A percentile compares a stretch with the other conserved stretches of the same genome.
Conservation (phyloP, 1,139 yeast genomes). For the Suhomyces bolitotheri region DNA sequence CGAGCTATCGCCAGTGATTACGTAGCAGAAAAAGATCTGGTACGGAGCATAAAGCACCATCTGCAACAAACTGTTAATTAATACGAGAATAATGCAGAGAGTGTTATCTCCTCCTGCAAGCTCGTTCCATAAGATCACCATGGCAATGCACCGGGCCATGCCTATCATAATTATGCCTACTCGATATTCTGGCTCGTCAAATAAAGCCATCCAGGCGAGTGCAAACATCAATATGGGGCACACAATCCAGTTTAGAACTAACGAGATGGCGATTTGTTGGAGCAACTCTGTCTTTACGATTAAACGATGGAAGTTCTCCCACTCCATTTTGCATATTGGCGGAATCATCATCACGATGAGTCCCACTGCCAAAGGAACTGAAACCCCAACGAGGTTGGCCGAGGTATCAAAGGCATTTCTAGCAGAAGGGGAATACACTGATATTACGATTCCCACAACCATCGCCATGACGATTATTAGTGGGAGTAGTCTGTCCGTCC, state of each 20-base stretch:
- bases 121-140: conserved; percentile 64
- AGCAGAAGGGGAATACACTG: conserved; percentile 35
- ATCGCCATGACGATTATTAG: conserved; percentile 29
- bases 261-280: conserved; percentile 39
- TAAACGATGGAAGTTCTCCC: conserved; percentile 36
- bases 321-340: conserved; percentile 54
- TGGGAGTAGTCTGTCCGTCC: conserved; percentile 30
- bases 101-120: conserved; percentile 54
- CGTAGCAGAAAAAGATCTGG: conserved; percentile 48
- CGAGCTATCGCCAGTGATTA: conserved; percentile 30
- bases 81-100: conserved; percentile 54
- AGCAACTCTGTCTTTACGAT: conserved; percentile 24
- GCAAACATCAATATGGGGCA: conserved; percentile 62
- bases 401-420: conserved; percentile 32
- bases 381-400: conserved; percentile 29
- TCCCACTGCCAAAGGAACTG: conserved; percentile 54
- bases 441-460: conserved; percentile 31
- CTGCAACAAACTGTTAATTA: conserved; percentile 54
- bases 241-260: conserved; percentile 55
- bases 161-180: conserved; percentile 61
- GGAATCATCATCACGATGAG: conserved; percentile 61
- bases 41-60: conserved; percentile 57
- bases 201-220: conserved; percentile 55
- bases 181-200: conserved; percentile 50
- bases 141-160: conserved; percentile 61